Conservation (phyloP, 768 basidiomycete species). For the Termitomyces sp. region DNA sequence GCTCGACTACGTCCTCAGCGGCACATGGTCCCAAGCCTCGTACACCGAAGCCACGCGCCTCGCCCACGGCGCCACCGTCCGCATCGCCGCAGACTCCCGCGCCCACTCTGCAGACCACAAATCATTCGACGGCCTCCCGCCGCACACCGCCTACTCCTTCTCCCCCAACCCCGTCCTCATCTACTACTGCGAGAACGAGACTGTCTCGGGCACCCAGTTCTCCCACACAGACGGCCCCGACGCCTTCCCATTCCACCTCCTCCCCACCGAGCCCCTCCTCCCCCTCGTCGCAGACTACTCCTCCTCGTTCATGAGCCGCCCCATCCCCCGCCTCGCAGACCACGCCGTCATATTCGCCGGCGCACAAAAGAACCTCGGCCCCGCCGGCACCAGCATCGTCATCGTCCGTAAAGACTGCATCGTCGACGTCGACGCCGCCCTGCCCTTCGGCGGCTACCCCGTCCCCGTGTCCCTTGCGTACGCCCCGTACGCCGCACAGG, state of each 20-base stretch:
- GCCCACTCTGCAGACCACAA: constrained; percentile 60
- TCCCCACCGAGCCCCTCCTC: constrained; percentile 52
- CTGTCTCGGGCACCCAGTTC: constrained; percentile 93
- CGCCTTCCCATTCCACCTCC: constrained; percentile 80
- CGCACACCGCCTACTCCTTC: constrained; percentile 70
- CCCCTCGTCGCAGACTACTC: constrained; percentile 96
- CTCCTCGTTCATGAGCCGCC: constrained; percentile 94
- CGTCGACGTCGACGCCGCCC: constrained; percentile 83
- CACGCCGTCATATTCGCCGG: constrained; percentile 96
- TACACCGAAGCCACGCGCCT: constrained; percentile 78
- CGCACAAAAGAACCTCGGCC: constrained; percentile 97
- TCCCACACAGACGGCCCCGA: constrained; percentile 41
- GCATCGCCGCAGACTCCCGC: constrained; percentile 72
- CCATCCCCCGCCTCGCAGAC: constrained; percentile 82
- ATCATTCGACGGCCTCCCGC: constrained; percentile 78
- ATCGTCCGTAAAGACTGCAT: constrained; percentile 95
- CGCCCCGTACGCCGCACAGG: constrained; percentile 73
- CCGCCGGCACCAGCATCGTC: constrained; percentile 87
- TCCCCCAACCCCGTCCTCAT: constrained; percentile 82
- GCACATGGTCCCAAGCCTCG: constrained; percentile 90
- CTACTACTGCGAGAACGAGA: constrained; percentile 99
- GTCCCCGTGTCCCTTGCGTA: constrained; percentile 82
- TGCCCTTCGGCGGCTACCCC: constrained; percentile 64
- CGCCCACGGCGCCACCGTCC: constrained; percentile 48
- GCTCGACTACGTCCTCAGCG: constrained; percentile 90